Conservation (phyloP, 768 basidiomycete species). For the Exidia glandulosa region DNA sequence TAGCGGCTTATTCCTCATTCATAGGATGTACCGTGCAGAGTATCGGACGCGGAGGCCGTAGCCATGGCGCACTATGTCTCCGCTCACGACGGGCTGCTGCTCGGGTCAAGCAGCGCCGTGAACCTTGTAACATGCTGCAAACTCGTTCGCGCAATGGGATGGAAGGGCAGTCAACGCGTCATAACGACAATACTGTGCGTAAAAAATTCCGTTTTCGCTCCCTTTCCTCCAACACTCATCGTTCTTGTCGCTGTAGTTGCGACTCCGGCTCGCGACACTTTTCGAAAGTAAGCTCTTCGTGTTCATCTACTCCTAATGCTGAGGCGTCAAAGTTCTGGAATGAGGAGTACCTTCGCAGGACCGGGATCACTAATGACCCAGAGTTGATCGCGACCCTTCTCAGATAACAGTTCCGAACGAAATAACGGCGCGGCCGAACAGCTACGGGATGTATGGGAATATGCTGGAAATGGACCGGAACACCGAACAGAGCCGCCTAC, state of each 20-base stretch:
- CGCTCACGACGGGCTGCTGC: constrained; percentile 72
- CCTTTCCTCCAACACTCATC: not conserved
- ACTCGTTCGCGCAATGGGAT: constrained; percentile 57
- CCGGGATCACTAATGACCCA: constrained; percentile 30
- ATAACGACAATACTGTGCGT: constrained; percentile 78
- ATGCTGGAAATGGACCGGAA: too few species aligned
- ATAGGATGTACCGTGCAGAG: constrained; percentile 41
- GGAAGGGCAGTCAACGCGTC: constrained; percentile 48
- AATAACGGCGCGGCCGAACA: too few species aligned
- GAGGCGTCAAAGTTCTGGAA: constrained; percentile 50
- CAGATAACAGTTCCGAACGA: too few species aligned
- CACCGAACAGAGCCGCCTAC: too few species aligned
- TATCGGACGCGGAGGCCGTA: constrained; percentile 89
- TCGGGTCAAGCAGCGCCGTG: constrained; percentile 93
- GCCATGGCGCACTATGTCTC: constrained; percentile 69
- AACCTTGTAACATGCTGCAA: constrained; percentile 90
- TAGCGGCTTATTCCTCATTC: constrained; percentile 4
- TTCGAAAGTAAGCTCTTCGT: constrained; percentile 57
- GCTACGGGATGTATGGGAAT: too few species aligned
- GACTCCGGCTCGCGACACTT: constrained; percentile 90
- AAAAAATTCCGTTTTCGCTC: too few species aligned
- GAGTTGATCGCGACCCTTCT: not conserved
- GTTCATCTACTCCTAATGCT: not conserved
- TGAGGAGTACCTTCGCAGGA: constrained; percentile 35
- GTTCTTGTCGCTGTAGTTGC: constrained; percentile 36